A percentile compares a stretch with the other conserved stretches of the same genome.
These are phyloP conservation scores for Trichopus zeylanicus DNA, from an alignment of 116 monocot species.

Conservation along the genomic window DNA sequence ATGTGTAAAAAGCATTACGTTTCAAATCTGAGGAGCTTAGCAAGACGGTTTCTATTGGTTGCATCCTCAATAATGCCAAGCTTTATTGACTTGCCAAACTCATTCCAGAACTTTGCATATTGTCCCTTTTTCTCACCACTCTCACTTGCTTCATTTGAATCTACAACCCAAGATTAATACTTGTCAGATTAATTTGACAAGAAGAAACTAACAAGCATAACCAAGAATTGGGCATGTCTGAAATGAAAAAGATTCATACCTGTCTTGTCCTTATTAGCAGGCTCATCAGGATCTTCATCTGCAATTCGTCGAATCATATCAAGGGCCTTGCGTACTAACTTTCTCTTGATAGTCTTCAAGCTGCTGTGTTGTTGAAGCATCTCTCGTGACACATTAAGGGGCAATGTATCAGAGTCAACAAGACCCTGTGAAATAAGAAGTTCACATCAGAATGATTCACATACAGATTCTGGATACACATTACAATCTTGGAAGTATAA, in stretches of 20 bases:
- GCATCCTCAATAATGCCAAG: slow-evolving; percentile 99
- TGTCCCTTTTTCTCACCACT: slow-evolving; percentile 82
- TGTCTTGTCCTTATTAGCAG: slow-evolving; percentile 42
- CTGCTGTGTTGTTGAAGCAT: slow-evolving; percentile 98
- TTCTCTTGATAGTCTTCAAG: slow-evolving; percentile 97
- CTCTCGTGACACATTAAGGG: slow-evolving; percentile 94
- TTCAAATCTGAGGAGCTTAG: slow-evolving; percentile 96
- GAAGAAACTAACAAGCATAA: not conserved
- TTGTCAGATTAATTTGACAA: not conserved
- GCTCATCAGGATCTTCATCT: slow-evolving; percentile 95
- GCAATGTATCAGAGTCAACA: slow-evolving; percentile 94
- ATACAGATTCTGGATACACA: not conserved
- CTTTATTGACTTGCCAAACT: slow-evolving; percentile 97
- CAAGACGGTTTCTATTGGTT: slow-evolving; percentile 86
- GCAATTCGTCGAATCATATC: slow-evolving; percentile 93
- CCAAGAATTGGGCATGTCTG: not conserved
- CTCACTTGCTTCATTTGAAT: slow-evolving; percentile 41
- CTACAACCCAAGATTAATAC: slow-evolving; percentile 9
- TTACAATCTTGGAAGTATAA: not conserved
- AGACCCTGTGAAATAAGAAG: slow-evolving; percentile 49
- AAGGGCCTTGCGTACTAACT: slow-evolving; percentile 89
- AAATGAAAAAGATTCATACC: slow-evolving; percentile 15
- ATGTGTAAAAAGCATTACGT: slow-evolving; percentile 53
- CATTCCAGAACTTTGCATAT: slow-evolving; percentile 95
- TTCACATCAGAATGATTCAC: not conserved